These are phyloP conservation scores for Larix kaempferi DNA, from an alignment of 75 land plant species.

Conservation along the genomic window DNA sequence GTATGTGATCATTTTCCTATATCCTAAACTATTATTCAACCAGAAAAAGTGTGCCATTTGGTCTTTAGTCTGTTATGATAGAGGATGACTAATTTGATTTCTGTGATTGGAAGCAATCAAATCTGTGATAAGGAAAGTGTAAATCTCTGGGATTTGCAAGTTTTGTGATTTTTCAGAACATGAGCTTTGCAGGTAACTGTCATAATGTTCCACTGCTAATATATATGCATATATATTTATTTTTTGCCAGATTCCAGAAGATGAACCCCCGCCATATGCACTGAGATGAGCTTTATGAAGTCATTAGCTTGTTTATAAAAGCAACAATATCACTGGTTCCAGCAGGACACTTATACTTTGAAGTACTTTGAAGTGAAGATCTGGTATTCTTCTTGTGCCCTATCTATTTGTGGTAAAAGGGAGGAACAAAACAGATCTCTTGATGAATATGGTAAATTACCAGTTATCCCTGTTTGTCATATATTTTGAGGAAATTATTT, in stretches of 20 bases:
- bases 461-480: not conserved
- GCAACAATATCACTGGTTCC: not conserved
- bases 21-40: no score
- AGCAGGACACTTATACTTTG: not conserved
- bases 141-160: no score
- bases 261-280: slow-evolving; percentile 9
- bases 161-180: not conserved
- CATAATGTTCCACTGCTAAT: not conserved
- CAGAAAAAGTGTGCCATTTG: no score
- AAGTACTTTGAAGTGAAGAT: not conserved
- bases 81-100: no score
- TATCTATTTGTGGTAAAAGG: not conserved
- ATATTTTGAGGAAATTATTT: not conserved
- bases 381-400: not conserved
- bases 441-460: not conserved
- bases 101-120: no score
- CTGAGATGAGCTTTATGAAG: not conserved
- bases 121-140: no score
- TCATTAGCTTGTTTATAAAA: not conserved
- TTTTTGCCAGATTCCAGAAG: slow-evolving; percentile 8
- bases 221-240: not conserved
- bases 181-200: not conserved
- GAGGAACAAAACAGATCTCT: not conserved
- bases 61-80: no score
- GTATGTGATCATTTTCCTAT: no score